Evolutionary conservation across 2,329 filamentous ascomycete species (phyloP), one percentile per base, ranked within the genome.

Genomic region (Dichotomopilus funicola): DNA sequence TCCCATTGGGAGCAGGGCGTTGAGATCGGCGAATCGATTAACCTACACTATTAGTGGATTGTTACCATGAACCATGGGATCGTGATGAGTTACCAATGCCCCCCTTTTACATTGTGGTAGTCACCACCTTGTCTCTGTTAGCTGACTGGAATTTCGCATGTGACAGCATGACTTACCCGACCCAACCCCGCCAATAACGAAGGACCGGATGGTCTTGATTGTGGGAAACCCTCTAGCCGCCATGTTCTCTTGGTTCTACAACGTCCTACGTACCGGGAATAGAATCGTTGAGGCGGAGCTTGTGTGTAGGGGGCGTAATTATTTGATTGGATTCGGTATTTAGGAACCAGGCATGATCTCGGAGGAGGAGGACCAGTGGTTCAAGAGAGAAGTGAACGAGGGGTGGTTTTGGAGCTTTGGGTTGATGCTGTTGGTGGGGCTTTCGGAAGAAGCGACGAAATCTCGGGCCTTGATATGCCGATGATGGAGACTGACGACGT

Each of bases 1-100:
- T 94, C 88, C 81, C 91, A 96, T 71, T 84, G 81, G 49, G 90
- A 92, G 81, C 91, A 95, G 6, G 91, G 91, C 0, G 91, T 96
- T 1, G 91, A 91, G 68, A 96, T 96, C 63, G 91, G 86, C 59
- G 87, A 87, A 73, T 96, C 91, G 62, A 96, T 88, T 64, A 96
- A 77, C 91, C 91, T 95, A 71, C 76, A 74, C 40, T 3, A 40
- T 60, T 73, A 75, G 59, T 71, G 27, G 37, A 11, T 13, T n/a
- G 12, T 27, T 27, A 27, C 3, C 19, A 9, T 37, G 6, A 10
- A 35, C 6, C 35, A 11, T 8, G 33, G n/a, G 27, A 11, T 9
- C 5, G 10, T 46, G n/a, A 37, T 12, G 8, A 35, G 5, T 62
- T 72, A 86, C 83, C 83, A 87, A 66, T 87, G 83, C 27, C 83